Percentiles rank a stretch among this genome's conserved stretches.
Conservation (phyloP, 805 yeast genomes). For the Wickerhamiella azymoides region DNA sequence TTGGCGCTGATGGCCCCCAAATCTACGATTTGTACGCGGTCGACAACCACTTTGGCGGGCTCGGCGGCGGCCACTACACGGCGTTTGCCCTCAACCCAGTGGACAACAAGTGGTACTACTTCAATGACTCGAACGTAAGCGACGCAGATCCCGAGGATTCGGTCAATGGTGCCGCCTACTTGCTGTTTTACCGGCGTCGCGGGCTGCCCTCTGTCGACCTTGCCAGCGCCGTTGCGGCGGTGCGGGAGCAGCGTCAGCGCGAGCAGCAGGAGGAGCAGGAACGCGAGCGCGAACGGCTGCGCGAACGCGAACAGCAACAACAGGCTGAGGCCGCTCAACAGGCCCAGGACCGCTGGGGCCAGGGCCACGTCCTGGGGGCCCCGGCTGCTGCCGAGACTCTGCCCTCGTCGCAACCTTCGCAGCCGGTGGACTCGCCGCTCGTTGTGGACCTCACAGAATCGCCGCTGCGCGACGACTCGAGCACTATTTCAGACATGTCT, state of each 20-base stretch:
- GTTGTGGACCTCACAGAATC: too few relatives aligned
- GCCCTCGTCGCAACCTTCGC: too few relatives aligned
- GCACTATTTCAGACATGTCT: conserved; percentile 2
- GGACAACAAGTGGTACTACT: conserved; percentile 76
- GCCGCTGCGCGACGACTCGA: not conserved
- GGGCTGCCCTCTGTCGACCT: not conserved
- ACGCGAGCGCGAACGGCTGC: not conserved
- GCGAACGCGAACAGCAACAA: not conserved
- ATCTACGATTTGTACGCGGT: conserved; percentile 82
- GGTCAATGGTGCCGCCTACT: conserved; percentile 68
- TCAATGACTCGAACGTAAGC: conserved; percentile 69
- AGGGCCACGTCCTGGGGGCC: not conserved
- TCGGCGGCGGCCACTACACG: conserved; percentile 97
- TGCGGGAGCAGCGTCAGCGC: not conserved
- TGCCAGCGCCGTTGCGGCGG: not conserved
- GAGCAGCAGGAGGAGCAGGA: not conserved
- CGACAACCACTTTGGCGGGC: conserved; percentile 90
- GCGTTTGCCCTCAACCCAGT: conserved; percentile 70
- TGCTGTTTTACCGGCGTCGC: conserved; percentile 62
- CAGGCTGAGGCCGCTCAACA: too few relatives aligned
- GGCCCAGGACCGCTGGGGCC: not conserved
- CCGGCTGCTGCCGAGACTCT: not conserved
- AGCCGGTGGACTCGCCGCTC: too few relatives aligned
- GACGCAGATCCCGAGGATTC: conserved; percentile 45
- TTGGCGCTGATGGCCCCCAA: conserved; percentile 22